Conservation (phyloP, 163 green algal genomes). For the Smithsoniella earleae region DNA sequence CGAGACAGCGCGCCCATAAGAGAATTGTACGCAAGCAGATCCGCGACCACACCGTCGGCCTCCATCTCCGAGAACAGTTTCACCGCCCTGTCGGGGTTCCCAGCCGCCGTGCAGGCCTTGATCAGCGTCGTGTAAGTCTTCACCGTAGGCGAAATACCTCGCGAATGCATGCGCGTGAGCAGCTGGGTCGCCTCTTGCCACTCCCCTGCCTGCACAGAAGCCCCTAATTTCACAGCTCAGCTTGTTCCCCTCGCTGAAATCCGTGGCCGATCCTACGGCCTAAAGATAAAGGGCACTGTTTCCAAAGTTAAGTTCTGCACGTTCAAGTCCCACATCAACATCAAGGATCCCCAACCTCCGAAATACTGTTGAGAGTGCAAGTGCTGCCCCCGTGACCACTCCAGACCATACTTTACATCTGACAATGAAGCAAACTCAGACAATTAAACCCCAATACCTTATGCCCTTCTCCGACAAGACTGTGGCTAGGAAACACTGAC, state of each 20-base stretch:
- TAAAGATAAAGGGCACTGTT: too few species aligned
- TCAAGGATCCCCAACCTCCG: background rate
- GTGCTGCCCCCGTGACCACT: too few species aligned
- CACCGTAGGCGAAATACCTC: conserved; percentile 7
- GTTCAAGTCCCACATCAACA: too few species aligned
- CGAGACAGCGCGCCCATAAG: conserved; percentile 24
- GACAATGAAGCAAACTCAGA: too few species aligned
- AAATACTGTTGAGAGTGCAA: background rate
- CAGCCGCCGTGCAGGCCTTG: conserved; percentile 23
- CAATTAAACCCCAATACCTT: too few species aligned
- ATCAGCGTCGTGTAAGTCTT: conserved; percentile 30
- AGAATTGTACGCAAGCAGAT: conserved; percentile 27
- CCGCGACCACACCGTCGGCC: background rate
- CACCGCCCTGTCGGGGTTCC: background rate
- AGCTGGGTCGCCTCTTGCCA: background rate
- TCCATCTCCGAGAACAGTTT: conserved; percentile 21
- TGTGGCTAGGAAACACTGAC: too few species aligned
- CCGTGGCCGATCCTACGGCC: too few species aligned
- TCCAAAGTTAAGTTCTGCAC: too few species aligned
- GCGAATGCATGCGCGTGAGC: conserved; percentile 1
- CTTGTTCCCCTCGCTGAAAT: too few species aligned
- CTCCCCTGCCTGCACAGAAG: conserved; percentile 4
- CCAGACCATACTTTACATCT: too few species aligned
- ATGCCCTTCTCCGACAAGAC: too few species aligned
- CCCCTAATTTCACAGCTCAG: background rate